Conservation (phyloP, 768 basidiomycete species). For the Pulveroboletus sp. region DNA sequence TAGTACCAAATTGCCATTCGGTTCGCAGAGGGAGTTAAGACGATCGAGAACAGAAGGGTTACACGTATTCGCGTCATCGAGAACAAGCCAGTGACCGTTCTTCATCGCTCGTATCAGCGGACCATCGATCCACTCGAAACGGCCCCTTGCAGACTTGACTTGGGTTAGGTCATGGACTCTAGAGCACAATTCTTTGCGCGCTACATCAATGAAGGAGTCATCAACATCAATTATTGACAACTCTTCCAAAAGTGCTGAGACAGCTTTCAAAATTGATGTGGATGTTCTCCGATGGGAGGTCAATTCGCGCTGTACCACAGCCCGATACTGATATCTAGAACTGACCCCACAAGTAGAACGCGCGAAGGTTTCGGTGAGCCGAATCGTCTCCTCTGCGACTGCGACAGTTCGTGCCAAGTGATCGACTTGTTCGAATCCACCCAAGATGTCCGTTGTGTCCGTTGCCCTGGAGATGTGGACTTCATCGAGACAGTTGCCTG, state of each 20-base stretch:
- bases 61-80: conserved; percentile 94
- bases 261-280: conserved; percentile 22
- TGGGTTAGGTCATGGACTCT: conserved; percentile 23
- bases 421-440: conserved; percentile 93
- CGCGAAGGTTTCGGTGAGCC: conserved; percentile 36
- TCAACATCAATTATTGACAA: conserved; percentile 16
- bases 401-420: conserved; percentile 35
- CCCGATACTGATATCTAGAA: conserved; percentile 13
- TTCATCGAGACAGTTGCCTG: conserved; percentile 68
- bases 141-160: conserved; percentile 38
- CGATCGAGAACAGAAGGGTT: conserved; percentile 94
- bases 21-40: conserved; percentile 94
- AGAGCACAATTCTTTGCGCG: conserved; percentile 12
- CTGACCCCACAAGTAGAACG: conserved; percentile 32
- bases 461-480: conserved; percentile 81
- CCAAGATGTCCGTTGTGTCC: conserved; percentile 91
- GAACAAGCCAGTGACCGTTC: conserved; percentile 82
- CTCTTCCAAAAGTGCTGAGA: conserved; percentile 29
- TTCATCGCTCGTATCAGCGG: conserved; percentile 85
- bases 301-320: conserved; percentile 16
- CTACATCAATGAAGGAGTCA: conserved; percentile 10
- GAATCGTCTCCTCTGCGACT: conserved; percentile 40
- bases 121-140: conserved; percentile 95
- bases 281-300: conserved; percentile 13
- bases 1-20: conserved; percentile 74